These are phyloP conservation scores for Linderniella brevidens DNA, from an alignment of 257 asterid genomes.

Conservation along the genomic window DNA sequence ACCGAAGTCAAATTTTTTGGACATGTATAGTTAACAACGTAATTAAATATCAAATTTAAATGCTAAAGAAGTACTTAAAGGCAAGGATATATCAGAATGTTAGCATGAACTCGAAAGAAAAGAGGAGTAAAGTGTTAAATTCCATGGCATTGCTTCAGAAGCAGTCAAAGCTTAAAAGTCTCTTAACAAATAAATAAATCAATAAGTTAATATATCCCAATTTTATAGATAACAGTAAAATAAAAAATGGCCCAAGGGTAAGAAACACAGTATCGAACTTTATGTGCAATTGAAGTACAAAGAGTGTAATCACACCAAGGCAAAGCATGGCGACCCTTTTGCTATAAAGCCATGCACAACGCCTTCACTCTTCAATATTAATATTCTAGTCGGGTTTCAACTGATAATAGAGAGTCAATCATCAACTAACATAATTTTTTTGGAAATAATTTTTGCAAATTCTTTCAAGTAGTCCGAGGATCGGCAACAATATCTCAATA, in stretches of 20 bases:
- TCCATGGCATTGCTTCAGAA: constrained; percentile 8
- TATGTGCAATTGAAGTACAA: constrained; percentile 15
- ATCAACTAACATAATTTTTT: not conserved
- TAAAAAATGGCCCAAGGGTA: not conserved
- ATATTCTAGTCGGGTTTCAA: constrained; percentile 10
- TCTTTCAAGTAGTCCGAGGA: no score
- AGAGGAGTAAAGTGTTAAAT: no score
- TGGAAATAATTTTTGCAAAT: not conserved
- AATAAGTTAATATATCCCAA: not conserved
- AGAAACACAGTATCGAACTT: constrained; percentile 6
- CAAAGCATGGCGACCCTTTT: constrained; percentile 3
- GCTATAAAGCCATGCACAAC: constrained; percentile 21
- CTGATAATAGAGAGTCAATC: not conserved
- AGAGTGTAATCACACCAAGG: constrained; percentile 2
- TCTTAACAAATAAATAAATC: no score
- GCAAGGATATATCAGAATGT: no score
- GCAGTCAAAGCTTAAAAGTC: constrained; percentile 17
- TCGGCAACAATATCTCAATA: no score
- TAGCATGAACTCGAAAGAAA: no score
- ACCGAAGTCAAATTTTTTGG: no score
- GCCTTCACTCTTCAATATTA: constrained; percentile 3
- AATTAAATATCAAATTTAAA: no score
- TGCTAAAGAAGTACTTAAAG: no score
- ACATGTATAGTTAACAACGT: no score
- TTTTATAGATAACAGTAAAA: no score